Percentiles rank a stretch among this genome's conserved stretches.
These are phyloP conservation scores for Pleurotus djamor DNA, from an alignment of 768 basidiomycete genomes.

Conservation along the genomic window DNA sequence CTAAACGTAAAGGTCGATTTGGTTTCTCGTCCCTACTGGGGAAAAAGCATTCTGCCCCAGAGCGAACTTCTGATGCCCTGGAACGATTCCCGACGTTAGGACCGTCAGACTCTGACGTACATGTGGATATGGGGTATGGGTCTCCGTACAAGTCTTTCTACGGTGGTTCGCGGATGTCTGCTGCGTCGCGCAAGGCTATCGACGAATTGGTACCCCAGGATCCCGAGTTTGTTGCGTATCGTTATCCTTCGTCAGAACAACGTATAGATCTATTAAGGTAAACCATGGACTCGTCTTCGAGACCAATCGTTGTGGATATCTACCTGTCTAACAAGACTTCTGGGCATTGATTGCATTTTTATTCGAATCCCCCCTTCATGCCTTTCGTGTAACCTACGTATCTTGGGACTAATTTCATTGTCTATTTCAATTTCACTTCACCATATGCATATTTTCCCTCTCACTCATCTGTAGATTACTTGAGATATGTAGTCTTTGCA, in stretches of 20 bases:
- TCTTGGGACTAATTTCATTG: too few relatives aligned
- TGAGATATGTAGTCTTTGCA: too few relatives aligned
- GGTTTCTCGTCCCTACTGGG: slow-evolving; percentile 68
- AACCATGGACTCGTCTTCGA: background rate
- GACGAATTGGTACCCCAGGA: slow-evolving; percentile 86
- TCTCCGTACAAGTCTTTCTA: slow-evolving; percentile 49
- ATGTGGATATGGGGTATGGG: slow-evolving; percentile 43
- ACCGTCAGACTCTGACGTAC: slow-evolving; percentile 41
- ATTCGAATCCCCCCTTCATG: too few relatives aligned
- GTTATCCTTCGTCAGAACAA: slow-evolving; percentile 81
- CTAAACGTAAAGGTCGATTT: slow-evolving; percentile 75
- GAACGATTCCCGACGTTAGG: slow-evolving; percentile 50
- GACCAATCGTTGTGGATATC: background rate
- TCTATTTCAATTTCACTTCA: too few relatives aligned
- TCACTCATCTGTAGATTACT: too few relatives aligned
- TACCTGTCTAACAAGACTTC: background rate
- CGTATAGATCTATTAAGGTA: slow-evolving; percentile 59
- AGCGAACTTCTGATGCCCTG: slow-evolving; percentile 26
- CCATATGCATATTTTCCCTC: too few relatives aligned
- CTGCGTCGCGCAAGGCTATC: slow-evolving; percentile 66
- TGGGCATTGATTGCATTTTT: background rate
- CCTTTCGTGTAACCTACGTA: too few relatives aligned
- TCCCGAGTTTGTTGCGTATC: slow-evolving; percentile 80
- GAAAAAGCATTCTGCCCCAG: slow-evolving; percentile 37
- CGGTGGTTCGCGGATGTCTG: slow-evolving; percentile 51